Evolutionary conservation across 768 basidiomycete species (phyloP).

Genomic region (Boletellus sp.): DNA sequence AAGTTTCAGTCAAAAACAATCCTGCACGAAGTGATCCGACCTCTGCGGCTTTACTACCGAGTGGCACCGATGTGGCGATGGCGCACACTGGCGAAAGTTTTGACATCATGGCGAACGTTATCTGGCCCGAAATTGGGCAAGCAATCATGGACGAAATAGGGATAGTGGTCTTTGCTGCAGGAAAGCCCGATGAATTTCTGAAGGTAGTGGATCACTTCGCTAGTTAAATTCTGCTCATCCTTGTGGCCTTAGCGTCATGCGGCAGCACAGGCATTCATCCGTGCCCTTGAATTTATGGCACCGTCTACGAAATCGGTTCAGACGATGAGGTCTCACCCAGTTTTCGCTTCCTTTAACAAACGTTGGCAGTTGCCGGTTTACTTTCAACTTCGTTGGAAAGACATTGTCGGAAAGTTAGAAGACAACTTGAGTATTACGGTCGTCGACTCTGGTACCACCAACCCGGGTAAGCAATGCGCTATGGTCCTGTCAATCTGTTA

Average conservation of each 20-base stretch:
- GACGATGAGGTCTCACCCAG: conserved; percentile 67
- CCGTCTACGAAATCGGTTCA: conserved; percentile 70
- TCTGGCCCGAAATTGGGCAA: conserved; percentile 82
- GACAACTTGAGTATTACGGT: conserved; percentile 47
- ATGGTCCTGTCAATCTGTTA: not conserved
- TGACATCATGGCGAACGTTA: conserved; percentile 80
- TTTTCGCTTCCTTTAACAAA: conserved; percentile 69
- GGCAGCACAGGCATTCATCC: conserved; percentile 77
- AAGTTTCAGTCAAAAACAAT: conserved; percentile 49
- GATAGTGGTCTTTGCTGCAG: conserved; percentile 80
- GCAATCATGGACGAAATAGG: conserved; percentile 87
- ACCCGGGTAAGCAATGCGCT: conserved; percentile 37
- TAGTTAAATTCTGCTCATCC: not conserved
- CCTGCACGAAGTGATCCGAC: conserved; percentile 20
- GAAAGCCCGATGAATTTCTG: conserved; percentile 85
- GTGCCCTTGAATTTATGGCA: conserved; percentile 76
- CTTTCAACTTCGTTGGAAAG: conserved; percentile 96
- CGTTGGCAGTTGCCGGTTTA: conserved; percentile 97
- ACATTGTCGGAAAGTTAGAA: conserved; percentile 78
- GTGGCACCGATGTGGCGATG: conserved; percentile 3
- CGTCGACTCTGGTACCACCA: conserved; percentile 35
- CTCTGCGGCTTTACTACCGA: not conserved
- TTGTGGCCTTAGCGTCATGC: conserved; percentile 64
- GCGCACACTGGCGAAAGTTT: conserved; percentile 47
- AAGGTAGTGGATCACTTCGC: conserved; percentile 48